Base-by-base conservation (phyloP, 2,329 filamentous ascomycete species). In the Fusarium sarcochroum region DNA sequence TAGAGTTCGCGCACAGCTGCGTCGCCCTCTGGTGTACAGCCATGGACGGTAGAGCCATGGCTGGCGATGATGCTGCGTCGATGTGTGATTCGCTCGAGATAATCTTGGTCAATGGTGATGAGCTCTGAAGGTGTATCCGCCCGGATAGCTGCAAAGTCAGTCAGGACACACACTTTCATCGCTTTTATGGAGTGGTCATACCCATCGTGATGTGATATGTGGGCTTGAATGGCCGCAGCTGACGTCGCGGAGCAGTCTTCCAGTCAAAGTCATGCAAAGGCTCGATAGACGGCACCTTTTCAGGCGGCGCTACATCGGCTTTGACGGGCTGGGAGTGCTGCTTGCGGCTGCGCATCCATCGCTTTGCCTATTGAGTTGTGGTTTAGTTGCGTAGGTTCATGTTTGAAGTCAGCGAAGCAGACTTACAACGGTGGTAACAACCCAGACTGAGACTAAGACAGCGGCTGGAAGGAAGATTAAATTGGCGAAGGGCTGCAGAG, bases 51-150 rank as follows among this genome's bases (percentile, higher is more conserved):
- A 2, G 71, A 15, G 3, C 62, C 54, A 37, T 66, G 47, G 2
- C 21, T 27, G 10, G 61, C 50, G 38, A 87, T 79, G 13, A 83
- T 77, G 0, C 66, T 40, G 2, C 78, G 78, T 6, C 85, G 80
- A 4, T 78, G 69, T 1, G 64, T 77, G 25, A 88, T 77, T 3
- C 84, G 80, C 9, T 78, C 71, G 8, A 80, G 75, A 71, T 88
- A 89, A 59, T 85, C 81, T 37, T 73, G 76, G 69, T 89, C 86
- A 18, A 89, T 80, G 14, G 82, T 78, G 64, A 89, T 84, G 15
- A 88, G 80, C 14, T 87, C 81, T 0, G 84, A 85, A 0, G 83
- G 82, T 0, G 77, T 71, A 25, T 81, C 77, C 14, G 78, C 76
- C 23, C 80, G 80, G 4, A 87, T 73, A 4, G 79, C 85, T 86